Conservation (phyloP, 257 asterid species). For the Echites panduratus region DNA sequence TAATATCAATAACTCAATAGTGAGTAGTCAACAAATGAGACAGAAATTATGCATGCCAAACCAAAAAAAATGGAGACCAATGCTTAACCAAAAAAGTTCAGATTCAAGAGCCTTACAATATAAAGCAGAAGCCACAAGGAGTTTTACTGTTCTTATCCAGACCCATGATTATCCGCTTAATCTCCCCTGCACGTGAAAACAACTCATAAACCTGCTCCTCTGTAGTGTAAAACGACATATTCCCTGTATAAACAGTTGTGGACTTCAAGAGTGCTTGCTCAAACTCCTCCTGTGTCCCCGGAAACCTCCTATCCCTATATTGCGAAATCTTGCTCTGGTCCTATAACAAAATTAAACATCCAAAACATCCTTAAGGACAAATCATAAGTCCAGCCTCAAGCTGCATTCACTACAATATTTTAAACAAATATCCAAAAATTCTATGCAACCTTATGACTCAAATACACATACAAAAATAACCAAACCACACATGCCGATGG, state of each 20-base stretch:
- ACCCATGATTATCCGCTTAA: conserved; percentile 90
- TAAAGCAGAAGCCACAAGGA: conserved; percentile 96
- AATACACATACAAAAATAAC: background rate
- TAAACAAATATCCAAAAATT: background rate
- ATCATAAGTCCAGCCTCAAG: background rate
- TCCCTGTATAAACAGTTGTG: conserved; percentile 76
- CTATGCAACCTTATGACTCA: background rate
- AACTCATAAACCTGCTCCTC: conserved; percentile 98
- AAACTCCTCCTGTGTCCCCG: conserved; percentile 86
- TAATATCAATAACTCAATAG: background rate
- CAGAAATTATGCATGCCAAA: background rate
- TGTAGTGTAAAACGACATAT: conserved; percentile 93
- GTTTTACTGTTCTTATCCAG: conserved; percentile 90
- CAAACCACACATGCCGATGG: background rate
- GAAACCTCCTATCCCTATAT: conserved; percentile 86
- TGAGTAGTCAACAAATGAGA: background rate
- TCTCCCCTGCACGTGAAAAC: conserved; percentile 88
- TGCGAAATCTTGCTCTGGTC: conserved; percentile 85
- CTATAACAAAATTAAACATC: conserved; percentile 25
- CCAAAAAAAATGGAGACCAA: background rate
- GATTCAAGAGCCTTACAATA: conserved; percentile 42
- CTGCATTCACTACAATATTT: background rate
- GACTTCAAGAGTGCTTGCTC: conserved; percentile 71
- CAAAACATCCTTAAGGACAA: background rate
- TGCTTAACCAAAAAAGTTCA: background rate